phyloP scores from a whole-genome alignment of 2,329 filamentous ascomycete genomes.

The Ampelomyces quisqualis region DNA sequence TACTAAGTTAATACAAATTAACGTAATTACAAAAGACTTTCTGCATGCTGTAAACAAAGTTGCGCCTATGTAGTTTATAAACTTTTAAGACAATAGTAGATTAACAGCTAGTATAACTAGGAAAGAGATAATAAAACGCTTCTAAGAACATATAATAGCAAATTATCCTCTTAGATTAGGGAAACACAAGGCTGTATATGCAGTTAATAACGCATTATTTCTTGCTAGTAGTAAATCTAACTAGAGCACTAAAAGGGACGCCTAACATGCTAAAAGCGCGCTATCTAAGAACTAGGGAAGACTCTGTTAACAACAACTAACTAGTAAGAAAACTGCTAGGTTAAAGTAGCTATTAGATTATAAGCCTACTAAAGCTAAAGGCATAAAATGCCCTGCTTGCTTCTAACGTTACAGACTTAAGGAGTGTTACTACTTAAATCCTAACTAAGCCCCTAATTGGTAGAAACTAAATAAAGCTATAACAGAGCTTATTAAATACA shows the following conservation, averaged over 20 bases:
- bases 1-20: not conserved
- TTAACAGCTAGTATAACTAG: not conserved
- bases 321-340: not conserved
- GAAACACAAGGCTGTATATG: not conserved
- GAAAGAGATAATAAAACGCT: slow-evolving; percentile 1
- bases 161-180: not conserved
- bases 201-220: not conserved
- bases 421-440: not conserved
- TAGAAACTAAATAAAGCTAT: not conserved
- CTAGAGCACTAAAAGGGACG: not conserved
- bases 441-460: not conserved
- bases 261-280: not conserved
- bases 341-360: not conserved
- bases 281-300: not conserved
- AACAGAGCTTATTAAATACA: not conserved
- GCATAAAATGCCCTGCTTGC: not conserved
- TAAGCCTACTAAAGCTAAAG: not conserved
- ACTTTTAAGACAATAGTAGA: not conserved
- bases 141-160: not conserved
- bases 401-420: not conserved
- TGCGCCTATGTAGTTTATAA: not conserved
- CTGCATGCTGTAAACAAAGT: not conserved
- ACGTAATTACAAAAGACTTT: not conserved
- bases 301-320: not conserved
- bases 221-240: not conserved